These are phyloP conservation scores for Nidula microcarpa DNA, from an alignment of 768 basidiomycete species.

Conservation along the genomic window DNA sequence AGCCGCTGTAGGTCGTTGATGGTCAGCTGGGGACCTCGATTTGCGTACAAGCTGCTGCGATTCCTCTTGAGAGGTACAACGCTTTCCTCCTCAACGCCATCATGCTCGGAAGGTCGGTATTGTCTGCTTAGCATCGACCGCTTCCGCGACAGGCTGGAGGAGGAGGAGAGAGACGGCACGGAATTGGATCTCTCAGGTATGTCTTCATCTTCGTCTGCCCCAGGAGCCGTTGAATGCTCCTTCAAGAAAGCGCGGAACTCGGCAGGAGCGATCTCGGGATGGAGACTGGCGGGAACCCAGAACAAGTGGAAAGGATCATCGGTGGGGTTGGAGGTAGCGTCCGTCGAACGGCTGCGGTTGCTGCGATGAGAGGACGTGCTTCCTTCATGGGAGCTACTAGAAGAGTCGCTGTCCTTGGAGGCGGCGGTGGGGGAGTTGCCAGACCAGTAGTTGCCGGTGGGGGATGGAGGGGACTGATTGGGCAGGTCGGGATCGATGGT, in stretches of 20 bases:
- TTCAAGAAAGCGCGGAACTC: constrained; percentile 95
- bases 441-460: constrained; percentile 52
- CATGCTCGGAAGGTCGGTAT: constrained; percentile 79
- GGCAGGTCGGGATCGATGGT: constrained; percentile 92
- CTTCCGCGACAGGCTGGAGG: constrained; percentile 68
- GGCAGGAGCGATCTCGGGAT: constrained; percentile 95
- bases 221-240: constrained; percentile 75
- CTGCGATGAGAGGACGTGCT: constrained; percentile 17
- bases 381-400: constrained; percentile 27
- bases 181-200: constrained; percentile 40
- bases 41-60: constrained; percentile 59
- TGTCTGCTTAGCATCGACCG: constrained; percentile 94
- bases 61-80: constrained; percentile 68
- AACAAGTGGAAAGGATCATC: constrained; percentile 91
- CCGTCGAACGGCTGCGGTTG: constrained; percentile 16
- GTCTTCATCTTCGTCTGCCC: constrained; percentile 45
- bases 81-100: constrained; percentile 67
- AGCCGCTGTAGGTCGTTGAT: constrained; percentile 92
- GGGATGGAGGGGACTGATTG: constrained; percentile 60
- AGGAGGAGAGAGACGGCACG: constrained; percentile 32
- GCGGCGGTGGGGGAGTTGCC: constrained; percentile 19
- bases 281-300: constrained; percentile 96
- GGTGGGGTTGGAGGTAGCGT: constrained; percentile 22
- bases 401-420: constrained; percentile 39
- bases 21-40: constrained; percentile 81